Evolutionary conservation across 106 monocot genomes (phyloP).

Genomic region (Iris macrosiphon): DNA sequence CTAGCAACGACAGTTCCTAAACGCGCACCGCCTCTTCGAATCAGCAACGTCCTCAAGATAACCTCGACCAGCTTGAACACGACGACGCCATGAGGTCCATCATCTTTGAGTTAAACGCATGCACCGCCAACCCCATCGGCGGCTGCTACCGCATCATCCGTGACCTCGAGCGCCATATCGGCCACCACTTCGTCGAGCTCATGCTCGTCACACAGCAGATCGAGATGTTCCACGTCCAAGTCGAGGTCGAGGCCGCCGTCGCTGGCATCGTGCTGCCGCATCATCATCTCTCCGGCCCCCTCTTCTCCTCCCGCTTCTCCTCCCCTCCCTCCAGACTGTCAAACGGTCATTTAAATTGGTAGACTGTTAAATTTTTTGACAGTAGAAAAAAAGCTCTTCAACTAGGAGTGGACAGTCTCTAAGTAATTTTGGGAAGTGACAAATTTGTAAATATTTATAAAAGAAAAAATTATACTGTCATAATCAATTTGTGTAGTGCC

Average conservation of each 20-base stretch:
- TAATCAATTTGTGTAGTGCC: too few species aligned
- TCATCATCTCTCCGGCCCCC: too few species aligned
- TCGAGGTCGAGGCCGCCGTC: background rate
- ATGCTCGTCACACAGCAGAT: conserved; percentile 17
- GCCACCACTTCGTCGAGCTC: conserved; percentile 1
- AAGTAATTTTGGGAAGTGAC: too few species aligned
- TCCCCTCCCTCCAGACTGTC: too few species aligned
- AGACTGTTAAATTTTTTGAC: too few species aligned
- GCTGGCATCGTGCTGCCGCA: too few species aligned
- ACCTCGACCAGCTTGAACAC: conserved; percentile 2
- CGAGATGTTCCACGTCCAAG: conserved; percentile 7
- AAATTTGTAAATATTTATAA: too few species aligned
- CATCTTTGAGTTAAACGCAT: conserved; percentile 20
- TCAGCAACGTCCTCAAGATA: conserved; percentile 25
- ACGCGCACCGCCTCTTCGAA: conserved; percentile 33
- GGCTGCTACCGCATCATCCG: conserved; percentile 23
- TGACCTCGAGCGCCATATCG: conserved; percentile 11
- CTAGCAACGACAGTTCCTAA: conserved; percentile 14
- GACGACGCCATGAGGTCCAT: conserved; percentile 22
- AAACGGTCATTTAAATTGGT: too few species aligned
- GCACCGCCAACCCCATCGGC: conserved; percentile 14
- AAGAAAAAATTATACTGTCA: too few species aligned
- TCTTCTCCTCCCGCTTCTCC: too few species aligned
- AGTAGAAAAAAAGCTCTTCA: too few species aligned
- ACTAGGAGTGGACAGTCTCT: too few species aligned